Base-by-base conservation (phyloP, 1,139 yeast genomes). In the Debaryomyces nepalensis region DNA sequence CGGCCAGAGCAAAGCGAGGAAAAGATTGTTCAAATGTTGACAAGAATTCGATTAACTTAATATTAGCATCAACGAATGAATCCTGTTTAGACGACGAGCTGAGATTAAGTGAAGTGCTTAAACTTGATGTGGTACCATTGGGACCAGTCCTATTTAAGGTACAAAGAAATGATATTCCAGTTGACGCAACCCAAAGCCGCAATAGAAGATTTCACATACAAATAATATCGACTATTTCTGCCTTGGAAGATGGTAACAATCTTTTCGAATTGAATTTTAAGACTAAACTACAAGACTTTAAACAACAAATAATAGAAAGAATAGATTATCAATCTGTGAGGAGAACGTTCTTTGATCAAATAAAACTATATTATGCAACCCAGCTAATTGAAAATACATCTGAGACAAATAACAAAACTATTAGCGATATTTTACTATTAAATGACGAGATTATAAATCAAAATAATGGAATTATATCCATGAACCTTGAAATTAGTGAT, bases 121-220 rank as follows among this genome's bases (percentile, higher is more conserved):
- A 45, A 14, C 46, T 69, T 10, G 74, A 68, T 45, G 70, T 68
- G 1, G 43, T 60, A 1, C 75, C 74, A 2, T 44, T 53, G 15
- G 26, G 31, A 3, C 54, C 61, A 2, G 55, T 63, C 1, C 31
- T 44, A 8, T 53, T 66, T 22, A 22, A 26, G 30, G 26, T 36
- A 34, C 39, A 20, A 14, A 8, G 11, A 15, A 14, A 7, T 9
- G 29, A 15, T 30, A 10, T 14, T 22, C 11, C 15, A 15, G 11
- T 11, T 26, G 33, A 27, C 18, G 31, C 30, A 14, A 20, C 16
- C 26, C 9, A 9, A 7, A 26, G 19, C 9, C 18, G 38, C 20
- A 21, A 10, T 9, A 19, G 36, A 18, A 39, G 58, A 22, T 52
- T 51, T 33, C 53, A 45, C 23, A 36, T 55, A 12, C 46, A 48